A percentile compares a stretch with the other conserved stretches of the same genome.
These are phyloP conservation scores for Colletotrichum destructivum DNA, from an alignment of 2,329 filamentous ascomycete species.

Conservation along the genomic window DNA sequence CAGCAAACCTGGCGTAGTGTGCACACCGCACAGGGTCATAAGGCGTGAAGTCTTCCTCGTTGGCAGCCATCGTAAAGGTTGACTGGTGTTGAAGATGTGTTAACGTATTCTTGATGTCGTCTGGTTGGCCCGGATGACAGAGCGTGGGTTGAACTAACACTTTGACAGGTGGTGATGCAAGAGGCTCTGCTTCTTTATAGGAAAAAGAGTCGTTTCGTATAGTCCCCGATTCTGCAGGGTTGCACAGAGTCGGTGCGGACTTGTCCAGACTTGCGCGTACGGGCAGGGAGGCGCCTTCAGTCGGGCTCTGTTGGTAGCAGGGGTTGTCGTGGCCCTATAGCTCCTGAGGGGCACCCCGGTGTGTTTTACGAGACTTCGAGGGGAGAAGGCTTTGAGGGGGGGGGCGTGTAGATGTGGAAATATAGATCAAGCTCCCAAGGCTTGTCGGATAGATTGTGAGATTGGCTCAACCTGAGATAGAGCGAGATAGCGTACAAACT, in stretches of 20 bases:
- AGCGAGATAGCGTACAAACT: slow-evolving; percentile 22
- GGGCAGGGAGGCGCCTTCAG: slow-evolving; percentile 28
- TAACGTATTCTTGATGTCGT: slow-evolving; percentile 17
- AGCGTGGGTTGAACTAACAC: slow-evolving; percentile 12
- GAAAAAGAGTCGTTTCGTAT: slow-evolving; percentile 25
- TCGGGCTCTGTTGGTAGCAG: slow-evolving; percentile 28
- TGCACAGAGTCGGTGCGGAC: slow-evolving; percentile 21
- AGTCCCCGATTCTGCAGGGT: slow-evolving; percentile 35
- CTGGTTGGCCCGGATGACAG: slow-evolving; percentile 34
- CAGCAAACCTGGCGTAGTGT: slow-evolving; percentile 61
- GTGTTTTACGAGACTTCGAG: slow-evolving; percentile 24
- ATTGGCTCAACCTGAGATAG: slow-evolving; percentile 26
- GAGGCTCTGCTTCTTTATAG: slow-evolving; percentile 42
- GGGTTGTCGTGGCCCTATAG: slow-evolving; percentile 28
- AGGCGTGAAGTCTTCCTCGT: slow-evolving; percentile 36
- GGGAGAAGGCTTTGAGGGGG: too few species aligned
- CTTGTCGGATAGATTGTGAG: slow-evolving; percentile 35
- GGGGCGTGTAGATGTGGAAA: slow-evolving; percentile 24
- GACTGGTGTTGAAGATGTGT: slow-evolving; percentile 5
- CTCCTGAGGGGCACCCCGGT: slow-evolving; percentile 37
- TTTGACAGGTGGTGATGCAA: slow-evolving; percentile 29
- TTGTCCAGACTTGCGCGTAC: slow-evolving; percentile 36
- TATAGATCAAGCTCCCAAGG: slow-evolving; percentile 24
- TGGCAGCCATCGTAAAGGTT: slow-evolving; percentile 26
- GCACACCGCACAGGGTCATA: slow-evolving; percentile 49